Conservation (phyloP, 495 filamentous ascomycete genomes). For the Aspergillus heteromorphus region DNA sequence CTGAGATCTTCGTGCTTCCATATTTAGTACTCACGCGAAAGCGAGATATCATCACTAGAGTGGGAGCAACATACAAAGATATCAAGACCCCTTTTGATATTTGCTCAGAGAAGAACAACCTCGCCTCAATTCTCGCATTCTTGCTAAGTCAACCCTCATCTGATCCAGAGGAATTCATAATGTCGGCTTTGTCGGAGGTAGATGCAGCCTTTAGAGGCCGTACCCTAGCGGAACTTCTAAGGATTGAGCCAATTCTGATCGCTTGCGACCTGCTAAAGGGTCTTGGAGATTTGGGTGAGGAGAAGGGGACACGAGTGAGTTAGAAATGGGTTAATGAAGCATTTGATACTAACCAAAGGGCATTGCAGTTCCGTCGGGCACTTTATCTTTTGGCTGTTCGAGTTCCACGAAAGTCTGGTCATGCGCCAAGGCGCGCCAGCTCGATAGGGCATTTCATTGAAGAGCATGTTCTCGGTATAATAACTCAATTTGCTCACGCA, state of each 20-base stretch:
- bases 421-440: conserved; percentile 47
- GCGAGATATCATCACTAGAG: conserved; percentile 69
- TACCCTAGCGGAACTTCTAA: conserved; percentile 62
- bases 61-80: conserved; percentile 67
- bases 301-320: conserved; percentile 52
- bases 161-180: conserved; percentile 62
- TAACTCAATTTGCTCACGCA: conserved; percentile 71
- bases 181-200: conserved; percentile 59
- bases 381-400: conserved; percentile 63
- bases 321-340: neutral
- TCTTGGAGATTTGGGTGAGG: conserved; percentile 61
- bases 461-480: conserved; percentile 80
- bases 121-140: conserved; percentile 72
- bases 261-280: conserved; percentile 81
- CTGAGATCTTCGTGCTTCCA: conserved; percentile 79
- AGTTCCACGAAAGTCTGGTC: conserved; percentile 48
- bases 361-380: conserved; percentile 51
- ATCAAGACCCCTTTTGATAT: conserved; percentile 51
- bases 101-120: conserved; percentile 61
- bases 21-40: conserved; percentile 76
- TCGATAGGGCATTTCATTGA: conserved; percentile 76
- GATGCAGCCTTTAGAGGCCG: conserved; percentile 62
- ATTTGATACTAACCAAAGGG: conserved; percentile 29
- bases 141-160: conserved; percentile 66
- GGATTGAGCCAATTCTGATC: conserved; percentile 67